Conservation (phyloP, 2,329 filamentous ascomycete genomes). For the Aspergillus fischeri region DNA sequence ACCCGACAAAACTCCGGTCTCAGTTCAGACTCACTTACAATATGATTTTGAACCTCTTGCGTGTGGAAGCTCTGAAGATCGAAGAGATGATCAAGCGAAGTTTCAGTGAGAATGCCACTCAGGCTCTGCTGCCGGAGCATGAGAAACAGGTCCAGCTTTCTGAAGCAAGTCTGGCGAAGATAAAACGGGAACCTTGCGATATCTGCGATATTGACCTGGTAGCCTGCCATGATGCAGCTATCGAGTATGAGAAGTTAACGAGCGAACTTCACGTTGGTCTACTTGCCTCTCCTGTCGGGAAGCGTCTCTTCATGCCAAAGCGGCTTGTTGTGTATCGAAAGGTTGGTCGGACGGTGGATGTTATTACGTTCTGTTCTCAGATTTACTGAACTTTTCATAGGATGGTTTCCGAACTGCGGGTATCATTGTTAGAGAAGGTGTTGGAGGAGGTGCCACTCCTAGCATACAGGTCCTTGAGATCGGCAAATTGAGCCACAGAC, state of each 20-base stretch:
- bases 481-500: conserved; percentile 60
- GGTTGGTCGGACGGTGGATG: conserved; percentile 27
- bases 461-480: conserved; percentile 77
- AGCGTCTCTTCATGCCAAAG: conserved; percentile 70
- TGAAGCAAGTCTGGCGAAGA: conserved; percentile 83
- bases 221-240: conserved; percentile 72
- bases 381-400: conserved; percentile 35
- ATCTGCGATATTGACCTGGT: conserved; percentile 79
- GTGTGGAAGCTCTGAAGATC: conserved; percentile 95
- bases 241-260: conserved; percentile 76
- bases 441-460: conserved; percentile 62
- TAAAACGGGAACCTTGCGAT: conserved; percentile 78
- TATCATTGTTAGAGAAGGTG: conserved; percentile 72
- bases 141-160: conserved; percentile 91
- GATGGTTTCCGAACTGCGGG: conserved; percentile 80
- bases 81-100: conserved; percentile 99
- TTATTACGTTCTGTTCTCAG: not conserved
- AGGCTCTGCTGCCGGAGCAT: conserved; percentile 88
- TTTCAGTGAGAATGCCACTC: conserved; percentile 96
- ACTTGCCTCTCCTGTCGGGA: conserved; percentile 74
- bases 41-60: conserved; percentile 94
- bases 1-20: conserved; percentile 89
- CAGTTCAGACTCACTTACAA: conserved; percentile 98
- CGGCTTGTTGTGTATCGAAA: conserved; percentile 77
- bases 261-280: conserved; percentile 73